Conservation (phyloP, 495 filamentous ascomycete genomes). For the Talaromyces liani region DNA sequence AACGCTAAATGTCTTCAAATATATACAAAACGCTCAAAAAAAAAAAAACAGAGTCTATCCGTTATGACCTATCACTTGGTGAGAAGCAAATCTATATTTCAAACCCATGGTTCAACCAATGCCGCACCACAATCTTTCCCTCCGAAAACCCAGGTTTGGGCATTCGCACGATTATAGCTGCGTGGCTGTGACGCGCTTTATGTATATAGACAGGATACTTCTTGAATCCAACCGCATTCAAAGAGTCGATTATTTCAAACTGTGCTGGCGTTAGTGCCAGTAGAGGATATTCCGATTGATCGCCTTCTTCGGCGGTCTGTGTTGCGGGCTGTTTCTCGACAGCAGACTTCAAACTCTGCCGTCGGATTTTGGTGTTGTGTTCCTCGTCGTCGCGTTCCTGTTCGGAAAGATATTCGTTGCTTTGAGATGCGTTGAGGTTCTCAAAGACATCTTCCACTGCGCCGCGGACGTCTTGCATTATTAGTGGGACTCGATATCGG, state of each 20-base stretch:
- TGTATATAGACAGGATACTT: slow-evolving; percentile 89
- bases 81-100: too few relatives aligned
- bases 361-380: background rate
- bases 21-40: too few relatives aligned
- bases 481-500: slow-evolving; percentile 67
- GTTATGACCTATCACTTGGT: too few relatives aligned
- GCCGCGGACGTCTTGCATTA: slow-evolving; percentile 62
- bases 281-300: slow-evolving; percentile 44
- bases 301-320: background rate
- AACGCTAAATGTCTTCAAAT: too few relatives aligned
- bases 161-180: slow-evolving; percentile 77
- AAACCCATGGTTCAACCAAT: slow-evolving; percentile 78
- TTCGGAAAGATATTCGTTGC: slow-evolving; percentile 53
- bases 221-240: slow-evolving; percentile 67
- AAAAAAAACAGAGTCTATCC: too few relatives aligned
- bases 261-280: slow-evolving; percentile 73
- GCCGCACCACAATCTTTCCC: slow-evolving; percentile 68
- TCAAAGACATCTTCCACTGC: slow-evolving; percentile 70
- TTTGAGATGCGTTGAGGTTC: slow-evolving; percentile 54
- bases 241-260: slow-evolving; percentile 69
- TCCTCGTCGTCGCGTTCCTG: slow-evolving; percentile 22
- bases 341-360: background rate
- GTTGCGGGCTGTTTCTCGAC: background rate
- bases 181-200: slow-evolving; percentile 70
- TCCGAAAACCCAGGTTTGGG: slow-evolving; percentile 59